Percentiles rank a stretch among this genome's conserved stretches.
phyloP scores from a whole-genome alignment of 768 basidiomycete species.

The Suillus luteus region DNA sequence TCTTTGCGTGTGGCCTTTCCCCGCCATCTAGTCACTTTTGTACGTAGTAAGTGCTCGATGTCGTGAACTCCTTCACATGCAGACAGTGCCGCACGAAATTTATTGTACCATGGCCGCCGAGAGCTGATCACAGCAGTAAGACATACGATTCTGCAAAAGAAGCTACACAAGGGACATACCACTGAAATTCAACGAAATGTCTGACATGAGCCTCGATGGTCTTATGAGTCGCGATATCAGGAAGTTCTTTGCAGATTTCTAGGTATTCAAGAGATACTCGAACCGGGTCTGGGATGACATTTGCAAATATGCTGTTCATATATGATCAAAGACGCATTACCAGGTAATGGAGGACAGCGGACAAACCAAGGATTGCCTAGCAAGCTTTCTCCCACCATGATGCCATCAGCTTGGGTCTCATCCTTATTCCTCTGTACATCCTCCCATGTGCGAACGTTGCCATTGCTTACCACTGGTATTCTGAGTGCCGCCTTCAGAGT shows the following conservation, averaged over 20 bases:
- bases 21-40: constrained; percentile 52
- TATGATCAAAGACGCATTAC: not conserved
- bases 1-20: constrained; percentile 31
- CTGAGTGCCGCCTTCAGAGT: constrained; percentile 50
- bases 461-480: constrained; percentile 74
- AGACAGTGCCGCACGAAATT: constrained; percentile 51
- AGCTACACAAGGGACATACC: constrained; percentile 40
- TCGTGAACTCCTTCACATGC: constrained; percentile 46
- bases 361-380: constrained; percentile 73
- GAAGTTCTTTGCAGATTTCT: constrained; percentile 54
- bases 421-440: constrained; percentile 57
- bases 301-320: constrained; percentile 55
- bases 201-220: constrained; percentile 64
- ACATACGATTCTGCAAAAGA: not conserved
- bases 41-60: constrained; percentile 45
- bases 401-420: constrained; percentile 65
- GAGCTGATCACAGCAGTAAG: constrained; percentile 33
- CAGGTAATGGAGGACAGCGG: not conserved
- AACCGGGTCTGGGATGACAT: constrained; percentile 59
- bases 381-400: constrained; percentile 83
- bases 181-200: constrained; percentile 69
- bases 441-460: constrained; percentile 65
- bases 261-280: constrained; percentile 72
- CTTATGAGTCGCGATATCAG: constrained; percentile 48
- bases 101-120: constrained; percentile 57